Conservation (phyloP, 176 grass and related monocot species). For the Zea luxurians region DNA sequence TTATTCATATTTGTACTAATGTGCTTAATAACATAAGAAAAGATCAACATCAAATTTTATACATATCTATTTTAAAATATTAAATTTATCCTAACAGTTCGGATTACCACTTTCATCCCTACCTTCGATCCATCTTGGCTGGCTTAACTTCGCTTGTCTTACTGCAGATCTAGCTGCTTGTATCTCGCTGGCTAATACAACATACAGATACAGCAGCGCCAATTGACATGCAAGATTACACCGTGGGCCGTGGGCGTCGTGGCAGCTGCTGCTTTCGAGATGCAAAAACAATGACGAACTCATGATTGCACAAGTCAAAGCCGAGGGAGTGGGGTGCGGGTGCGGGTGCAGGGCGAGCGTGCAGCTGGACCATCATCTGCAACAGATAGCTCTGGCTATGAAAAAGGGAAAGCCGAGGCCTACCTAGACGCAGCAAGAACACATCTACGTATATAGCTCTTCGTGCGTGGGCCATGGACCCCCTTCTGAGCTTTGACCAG, state of each 20-base stretch:
- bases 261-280: neutral
- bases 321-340: neutral
- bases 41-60: no score
- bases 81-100: no score
- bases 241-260: neutral
- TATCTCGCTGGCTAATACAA: no score
- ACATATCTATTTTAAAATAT: no score
- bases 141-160: no score
- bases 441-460: neutral
- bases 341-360: neutral
- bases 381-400: no score
- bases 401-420: neutral
- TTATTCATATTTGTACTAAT: no score
- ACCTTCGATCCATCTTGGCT: no score
- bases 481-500: constrained; percentile 27
- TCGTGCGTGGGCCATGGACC: neutral
- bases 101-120: no score
- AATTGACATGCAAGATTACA: neutral
- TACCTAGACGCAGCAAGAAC: neutral
- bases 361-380: constrained; percentile 42
- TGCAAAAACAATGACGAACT: constrained; percentile 14
- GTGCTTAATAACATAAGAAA: no score
- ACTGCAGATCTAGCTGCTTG: no score
- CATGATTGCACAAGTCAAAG: constrained; percentile 14
- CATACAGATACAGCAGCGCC: no score